Conservation (phyloP, 2,329 filamentous ascomycete genomes). For the Botrytis galanthina region DNA sequence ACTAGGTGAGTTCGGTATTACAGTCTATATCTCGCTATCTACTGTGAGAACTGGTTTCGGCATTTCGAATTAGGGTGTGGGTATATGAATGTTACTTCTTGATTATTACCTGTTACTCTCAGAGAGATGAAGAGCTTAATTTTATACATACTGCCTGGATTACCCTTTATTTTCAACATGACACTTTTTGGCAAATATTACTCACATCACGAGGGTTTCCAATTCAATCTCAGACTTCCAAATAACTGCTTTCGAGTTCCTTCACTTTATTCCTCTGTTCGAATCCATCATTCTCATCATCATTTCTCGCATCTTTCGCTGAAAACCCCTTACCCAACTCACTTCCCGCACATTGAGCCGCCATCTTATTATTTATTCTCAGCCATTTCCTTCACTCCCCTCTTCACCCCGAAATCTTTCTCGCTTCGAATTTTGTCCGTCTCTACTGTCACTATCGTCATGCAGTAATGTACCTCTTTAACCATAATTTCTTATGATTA, state of each 20-base stretch:
- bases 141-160: background rate
- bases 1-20: background rate
- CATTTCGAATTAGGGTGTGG: background rate
- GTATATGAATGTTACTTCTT: background rate
- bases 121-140: fast-evolving
- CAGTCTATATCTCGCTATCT: background rate
- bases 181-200: background rate
- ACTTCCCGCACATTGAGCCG: background rate
- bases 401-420: background rate
- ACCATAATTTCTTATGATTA: background rate
- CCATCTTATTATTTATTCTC: background rate
- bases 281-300: background rate
- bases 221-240: background rate
- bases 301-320: background rate
- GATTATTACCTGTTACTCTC: background rate
- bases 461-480: background rate
- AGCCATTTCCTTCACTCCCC: background rate
- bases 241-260: background rate
- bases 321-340: fast-evolving
- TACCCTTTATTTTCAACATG: background rate
- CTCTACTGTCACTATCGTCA: background rate
- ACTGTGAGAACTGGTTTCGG: too few species aligned
- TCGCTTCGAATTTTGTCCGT: background rate
- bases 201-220: background rate
- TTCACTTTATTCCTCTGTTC: fast-evolving